Evolutionary conservation across 306 rosid species (phyloP), one percentile per base, ranked within the genome.

Genomic region (Carpinus viminea): DNA sequence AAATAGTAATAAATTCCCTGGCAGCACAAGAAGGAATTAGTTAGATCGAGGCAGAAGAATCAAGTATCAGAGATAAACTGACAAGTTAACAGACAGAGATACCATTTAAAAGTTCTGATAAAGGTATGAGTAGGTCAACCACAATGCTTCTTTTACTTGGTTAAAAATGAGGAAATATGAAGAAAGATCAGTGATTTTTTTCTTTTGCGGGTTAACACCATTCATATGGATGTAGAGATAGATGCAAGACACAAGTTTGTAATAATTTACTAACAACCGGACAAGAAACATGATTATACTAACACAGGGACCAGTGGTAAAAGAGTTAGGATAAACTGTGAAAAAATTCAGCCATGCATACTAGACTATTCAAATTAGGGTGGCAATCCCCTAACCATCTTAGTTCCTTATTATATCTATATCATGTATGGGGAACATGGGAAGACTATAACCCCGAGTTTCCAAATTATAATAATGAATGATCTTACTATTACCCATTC

Each of bases 1-100:
- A 90, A 90, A 74, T 86, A 92, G 81, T 92, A 92, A 86, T 92
- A 92, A 45, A 92, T 87, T 12, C 97, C 97, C 97, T 92, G 89
- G 66, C 10, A 86, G 5, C 54, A 79, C 34, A 41, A 60, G 61
- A 46, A 77, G 56, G 56, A 50, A 78, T 34, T 18, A 34, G 47
- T 75, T 34, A 77, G 75, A 56, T 74, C 18, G 36, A 64, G 47
- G 47, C 70, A 64, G n/a, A 64, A 66, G 51, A 66, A 41, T 41
- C 68, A 10, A 61, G 43, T 61, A 31, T 61, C 43, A 61, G 68
- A 66, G 72, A 12, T 31, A 66, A 66, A 38, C 26, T 66, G 16
- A 66, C 18, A 6, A 41, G 17, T 12, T 66, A n/a, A 66, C 16
- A 10, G 15, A 41, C 26, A 38, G 5, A 41, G 72, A 38, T 41